Evolutionary conservation across 2,329 filamentous ascomycete genomes (phyloP).

Genomic region (Botryotinia calthae): DNA sequence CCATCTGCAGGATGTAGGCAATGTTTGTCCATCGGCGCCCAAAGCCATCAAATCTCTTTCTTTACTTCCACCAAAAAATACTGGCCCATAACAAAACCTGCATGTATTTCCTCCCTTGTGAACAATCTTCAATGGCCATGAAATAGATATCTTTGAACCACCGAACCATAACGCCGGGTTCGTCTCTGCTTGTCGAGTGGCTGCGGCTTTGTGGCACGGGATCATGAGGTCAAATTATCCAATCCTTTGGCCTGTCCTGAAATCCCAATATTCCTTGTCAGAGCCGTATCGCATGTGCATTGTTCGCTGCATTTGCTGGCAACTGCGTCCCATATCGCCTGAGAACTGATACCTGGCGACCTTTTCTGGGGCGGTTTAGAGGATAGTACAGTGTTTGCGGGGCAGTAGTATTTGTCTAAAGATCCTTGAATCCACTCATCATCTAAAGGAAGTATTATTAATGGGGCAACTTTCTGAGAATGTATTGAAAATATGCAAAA

Average conservation of each 20-base stretch:
- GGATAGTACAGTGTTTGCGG: constrained; percentile 12
- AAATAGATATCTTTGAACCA: background rate
- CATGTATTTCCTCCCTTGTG: background rate
- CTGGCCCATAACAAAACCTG: background rate
- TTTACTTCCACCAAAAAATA: background rate
- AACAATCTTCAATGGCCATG: background rate
- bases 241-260: constrained; percentile 5
- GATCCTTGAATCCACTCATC: constrained; percentile 9
- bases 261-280: background rate
- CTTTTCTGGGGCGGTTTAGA: constrained; percentile 5
- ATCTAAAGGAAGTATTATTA: constrained; percentile 5
- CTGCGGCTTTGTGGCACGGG: constrained; percentile 1
- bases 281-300: constrained; percentile 6
- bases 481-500: constrained; percentile 2
- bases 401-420: constrained; percentile 1
- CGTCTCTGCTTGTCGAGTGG: constrained; percentile 7
- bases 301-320: constrained; percentile 12
- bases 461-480: background rate
- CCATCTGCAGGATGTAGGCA: background rate
- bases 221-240: background rate
- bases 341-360: constrained; percentile 1
- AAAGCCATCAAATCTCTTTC: background rate
- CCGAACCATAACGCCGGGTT: constrained; percentile 10
- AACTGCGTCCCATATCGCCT: constrained; percentile 11
- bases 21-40: background rate